These are phyloP conservation scores for Sclerotinia glacialis DNA, from an alignment of 2,329 filamentous ascomycete genomes.

Conservation along the genomic window DNA sequence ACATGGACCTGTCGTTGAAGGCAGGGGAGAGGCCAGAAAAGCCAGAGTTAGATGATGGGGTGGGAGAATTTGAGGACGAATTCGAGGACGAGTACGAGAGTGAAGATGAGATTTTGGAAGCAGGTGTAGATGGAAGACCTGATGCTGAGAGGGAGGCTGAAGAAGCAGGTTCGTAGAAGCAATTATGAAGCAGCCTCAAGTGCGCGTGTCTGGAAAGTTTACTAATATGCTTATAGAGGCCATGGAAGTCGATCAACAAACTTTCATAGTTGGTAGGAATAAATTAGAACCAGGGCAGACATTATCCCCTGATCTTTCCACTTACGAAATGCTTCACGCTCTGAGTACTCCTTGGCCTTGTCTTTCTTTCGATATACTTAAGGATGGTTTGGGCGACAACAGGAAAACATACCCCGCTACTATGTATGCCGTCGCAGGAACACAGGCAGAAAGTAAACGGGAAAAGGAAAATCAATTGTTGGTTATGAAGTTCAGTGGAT, in stretches of 20 bases:
- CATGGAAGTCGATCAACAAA: constrained; percentile 92
- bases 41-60: constrained; percentile 59
- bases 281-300: constrained; percentile 90
- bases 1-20: constrained; percentile 54
- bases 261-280: constrained; percentile 92
- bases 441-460: constrained; percentile 75
- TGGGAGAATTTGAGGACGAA: constrained; percentile 90
- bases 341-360: constrained; percentile 96
- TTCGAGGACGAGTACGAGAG: constrained; percentile 91
- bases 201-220: constrained; percentile 20
- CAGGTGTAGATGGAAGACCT: constrained; percentile 87
- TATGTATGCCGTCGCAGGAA: constrained; percentile 91
- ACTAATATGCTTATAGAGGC: constrained; percentile 51
- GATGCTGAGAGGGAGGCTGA: constrained; percentile 91
- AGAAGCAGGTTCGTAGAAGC: constrained; percentile 59
- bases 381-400: constrained; percentile 80
- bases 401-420: constrained; percentile 93
- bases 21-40: constrained; percentile 59
- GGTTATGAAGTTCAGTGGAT: constrained; percentile 92
- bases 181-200: not conserved
- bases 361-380: constrained; percentile 89
- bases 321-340: constrained; percentile 96
- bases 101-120: constrained; percentile 89
- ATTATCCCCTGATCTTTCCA: constrained; percentile 84
- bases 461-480: constrained; percentile 88